These are phyloP conservation scores for Neurospora terricola DNA, from an alignment of 495 filamentous ascomycete genomes.

Conservation along the genomic window DNA sequence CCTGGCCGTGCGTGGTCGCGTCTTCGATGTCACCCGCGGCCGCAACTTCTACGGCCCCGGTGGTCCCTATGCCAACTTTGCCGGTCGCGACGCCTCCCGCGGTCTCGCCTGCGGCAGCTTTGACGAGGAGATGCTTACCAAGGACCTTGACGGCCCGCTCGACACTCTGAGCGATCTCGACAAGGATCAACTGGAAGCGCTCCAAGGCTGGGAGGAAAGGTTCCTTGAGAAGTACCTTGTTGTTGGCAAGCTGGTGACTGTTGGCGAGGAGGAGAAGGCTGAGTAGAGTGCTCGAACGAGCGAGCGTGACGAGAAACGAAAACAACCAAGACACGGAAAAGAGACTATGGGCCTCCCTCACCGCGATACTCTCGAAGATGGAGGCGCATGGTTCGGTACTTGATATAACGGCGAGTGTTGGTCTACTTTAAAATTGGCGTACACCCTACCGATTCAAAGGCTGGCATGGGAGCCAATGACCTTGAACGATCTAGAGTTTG, in stretches of 20 bases:
- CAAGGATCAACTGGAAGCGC: slow-evolving; percentile 67
- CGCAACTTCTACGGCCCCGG: slow-evolving; percentile 90
- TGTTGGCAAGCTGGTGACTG: slow-evolving; percentile 73
- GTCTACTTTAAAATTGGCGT: background rate
- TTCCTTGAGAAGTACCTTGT: slow-evolving; percentile 92
- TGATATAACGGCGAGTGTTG: background rate
- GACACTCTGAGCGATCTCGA: slow-evolving; percentile 71
- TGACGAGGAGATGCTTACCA: slow-evolving; percentile 92
- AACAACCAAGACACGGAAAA: background rate
- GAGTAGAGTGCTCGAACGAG: background rate
- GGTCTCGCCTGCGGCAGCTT: slow-evolving; percentile 89
- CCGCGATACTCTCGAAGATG: background rate
- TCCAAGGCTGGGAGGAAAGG: slow-evolving; percentile 84
- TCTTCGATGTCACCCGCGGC: slow-evolving; percentile 81
- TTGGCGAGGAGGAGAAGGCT: slow-evolving; percentile 25
- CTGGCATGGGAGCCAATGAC: background rate
- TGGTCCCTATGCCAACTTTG: slow-evolving; percentile 89
- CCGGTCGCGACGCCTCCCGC: slow-evolving; percentile 84
- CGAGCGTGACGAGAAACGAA: background rate
- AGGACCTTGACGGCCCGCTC: slow-evolving; percentile 77
- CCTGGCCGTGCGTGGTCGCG: slow-evolving; percentile 70
- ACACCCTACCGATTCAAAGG: background rate
- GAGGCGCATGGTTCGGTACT: background rate
- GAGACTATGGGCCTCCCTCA: background rate
- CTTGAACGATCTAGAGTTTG: background rate